Evolutionary conservation across 352 stramenopile species (phyloP), one percentile per base, ranked within the genome.

Genomic region (Pythium sp.): DNA sequence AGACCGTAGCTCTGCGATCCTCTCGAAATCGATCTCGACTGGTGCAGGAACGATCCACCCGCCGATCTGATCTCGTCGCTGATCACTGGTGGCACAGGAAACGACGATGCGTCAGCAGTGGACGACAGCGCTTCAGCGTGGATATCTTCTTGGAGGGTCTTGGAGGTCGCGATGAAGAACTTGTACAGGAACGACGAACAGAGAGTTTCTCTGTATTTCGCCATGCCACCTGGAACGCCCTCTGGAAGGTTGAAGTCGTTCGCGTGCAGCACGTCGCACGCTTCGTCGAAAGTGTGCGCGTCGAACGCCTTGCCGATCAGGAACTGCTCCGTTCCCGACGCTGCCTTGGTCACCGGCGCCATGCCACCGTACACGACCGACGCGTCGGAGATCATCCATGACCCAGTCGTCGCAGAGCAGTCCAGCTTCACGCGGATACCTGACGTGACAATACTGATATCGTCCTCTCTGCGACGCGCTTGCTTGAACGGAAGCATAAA

Each of bases 361-460:
- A 94, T 93, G 22, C 87, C 84, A 26, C 82, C 81, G 49, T 86
- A 93, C 49, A 90, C 79, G 18, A 84, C 47, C 12, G 82, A 88
- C 1, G 78, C 81, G 46, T 89, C 75, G 1, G 74, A 54, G 36
- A 93, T 91, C 3, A 74, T 92, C 76, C 87, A 98, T 8, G 86
- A 79, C n/a, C 87, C 86, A 67, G 93, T 91, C 12, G 68, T 38
- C 55, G 18, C 82, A 71, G 59, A 86, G 9, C 76, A 81, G 41
- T 84, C 75, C 9, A 98, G 71, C 38, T 79, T 74, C 4, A 99
- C 82, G 11, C 90, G 87, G 73, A 99, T 97, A 18, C 94, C 94
- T 3, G 87, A 85, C 1, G 95, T 99, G 51, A 99, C 96, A 70
- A 99, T 99, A 67, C 85, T 97, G 61, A 99, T 99, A 74, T 99